Base-by-base conservation (phyloP, 129 eudicot species). In the Artemisia tridentata region DNA sequence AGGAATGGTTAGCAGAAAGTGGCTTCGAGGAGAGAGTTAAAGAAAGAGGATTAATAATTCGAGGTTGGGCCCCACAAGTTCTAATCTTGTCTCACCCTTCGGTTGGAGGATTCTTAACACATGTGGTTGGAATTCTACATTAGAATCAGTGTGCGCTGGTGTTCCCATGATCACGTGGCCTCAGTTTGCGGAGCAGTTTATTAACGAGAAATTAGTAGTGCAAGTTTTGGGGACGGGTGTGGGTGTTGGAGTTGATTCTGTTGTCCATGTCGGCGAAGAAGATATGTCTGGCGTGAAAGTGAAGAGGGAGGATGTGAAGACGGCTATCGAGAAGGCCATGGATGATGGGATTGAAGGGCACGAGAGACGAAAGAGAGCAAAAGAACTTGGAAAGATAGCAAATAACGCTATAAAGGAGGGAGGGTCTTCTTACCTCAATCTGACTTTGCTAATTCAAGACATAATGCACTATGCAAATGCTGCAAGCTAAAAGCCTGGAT, bases 401-500 rank as follows among this genome's bases (percentile, higher is more conserved):
- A 82, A 69, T 49, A 78, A 64, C 2, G 78, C 85, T 17, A 47
- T 80, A 5, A 68, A 73, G 45, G 87, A 79, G 18, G 90, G 85
- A 31, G 90, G 90, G 3, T 85, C 90, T 13, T 85, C 87, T n/a
- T 57, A 73, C 55, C 19, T 53, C 56, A 82, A 82, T 45, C 15
- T 79, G 65, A 78, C 61, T 18, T 19, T 62, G 17, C 14, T 82
- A 4, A 78, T 82, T 46, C 73, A 77, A 77, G 80, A 77, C 48
- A 64, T 64, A 27, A 58, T 49, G 61, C 43, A 62, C 8, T 5
- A 72, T 62, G 52, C 50, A 59, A 59, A 51, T 51, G 56, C 19
- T 51, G 17, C 9, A 14, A 14, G 56, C 2, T 51, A 15, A 51
- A 51, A 51, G n/a, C 56, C 17, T 51, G 5, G 56, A 15, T 16